phyloP scores from a whole-genome alignment of 2,329 filamentous ascomycete species.

The Raffaelea arxii region DNA sequence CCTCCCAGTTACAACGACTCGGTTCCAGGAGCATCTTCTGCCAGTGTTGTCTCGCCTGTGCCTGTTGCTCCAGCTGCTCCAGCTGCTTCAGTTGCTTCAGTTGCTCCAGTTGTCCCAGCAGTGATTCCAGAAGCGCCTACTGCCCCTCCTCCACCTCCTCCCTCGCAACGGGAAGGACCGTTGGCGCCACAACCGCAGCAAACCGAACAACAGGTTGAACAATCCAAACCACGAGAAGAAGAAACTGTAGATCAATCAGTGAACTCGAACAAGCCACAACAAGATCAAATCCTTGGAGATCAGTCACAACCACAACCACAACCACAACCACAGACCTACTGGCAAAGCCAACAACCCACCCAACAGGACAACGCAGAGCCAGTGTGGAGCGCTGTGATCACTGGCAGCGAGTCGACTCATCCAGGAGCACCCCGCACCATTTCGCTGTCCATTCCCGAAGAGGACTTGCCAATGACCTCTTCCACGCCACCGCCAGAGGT shows the following conservation, averaged over 20 bases:
- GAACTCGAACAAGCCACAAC: no score
- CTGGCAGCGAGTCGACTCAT: no score
- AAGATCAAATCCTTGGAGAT: no score
- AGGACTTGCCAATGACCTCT: conserved; percentile 1
- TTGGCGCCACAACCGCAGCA: neutral
- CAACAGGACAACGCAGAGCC: neutral
- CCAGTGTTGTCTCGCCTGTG: no score
- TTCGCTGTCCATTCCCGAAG: neutral
- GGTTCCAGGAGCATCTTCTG: neutral
- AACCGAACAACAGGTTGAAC: no score
- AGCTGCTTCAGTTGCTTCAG: neutral
- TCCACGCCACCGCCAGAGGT: conserved; percentile 1
- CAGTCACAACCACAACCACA: neutral
- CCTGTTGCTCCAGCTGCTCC: no score
- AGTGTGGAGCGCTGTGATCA: no score
- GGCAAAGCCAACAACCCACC: neutral
- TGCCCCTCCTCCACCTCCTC: no score
- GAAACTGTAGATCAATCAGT: no score
- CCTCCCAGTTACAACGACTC: conserved; percentile 5
- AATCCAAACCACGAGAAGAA: no score
- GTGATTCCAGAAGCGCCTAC: no score
- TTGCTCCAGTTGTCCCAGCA: neutral
- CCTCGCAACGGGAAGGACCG: no score
- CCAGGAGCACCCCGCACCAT: neutral
- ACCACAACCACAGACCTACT: neutral